A percentile compares a stretch with the other conserved stretches of the same genome.
Evolutionary conservation across 2,329 filamentous ascomycete genomes (phyloP).

Genomic region (Teratosphaeria gauchensis): DNA sequence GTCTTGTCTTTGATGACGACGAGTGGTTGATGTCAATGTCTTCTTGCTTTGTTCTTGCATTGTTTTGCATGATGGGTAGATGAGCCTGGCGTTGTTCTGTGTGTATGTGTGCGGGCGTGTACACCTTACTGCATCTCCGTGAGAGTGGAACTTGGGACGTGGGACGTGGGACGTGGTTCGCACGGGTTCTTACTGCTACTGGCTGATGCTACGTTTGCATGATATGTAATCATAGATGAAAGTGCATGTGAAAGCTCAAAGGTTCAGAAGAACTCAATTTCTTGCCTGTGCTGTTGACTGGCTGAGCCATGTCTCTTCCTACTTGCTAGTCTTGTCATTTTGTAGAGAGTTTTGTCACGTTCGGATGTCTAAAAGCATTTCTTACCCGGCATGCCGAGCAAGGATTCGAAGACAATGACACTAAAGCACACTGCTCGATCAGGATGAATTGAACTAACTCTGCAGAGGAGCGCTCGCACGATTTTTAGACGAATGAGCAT

Average conservation of each 20-base stretch:
- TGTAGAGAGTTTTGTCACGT: too few species aligned
- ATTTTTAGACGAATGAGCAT: too few species aligned
- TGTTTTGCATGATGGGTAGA: neutral
- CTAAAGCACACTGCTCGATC: too few species aligned
- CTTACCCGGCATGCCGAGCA: too few species aligned
- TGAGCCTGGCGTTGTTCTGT: neutral
- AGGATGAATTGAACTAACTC: too few species aligned
- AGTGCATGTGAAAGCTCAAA: neutral
- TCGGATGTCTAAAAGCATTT: too few species aligned
- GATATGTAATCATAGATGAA: neutral
- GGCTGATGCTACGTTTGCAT: neutral
- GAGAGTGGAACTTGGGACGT: neutral
- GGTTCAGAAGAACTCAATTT: neutral
- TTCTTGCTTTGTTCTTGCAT: neutral
- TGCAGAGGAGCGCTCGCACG: too few species aligned
- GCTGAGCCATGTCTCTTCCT: neutral
- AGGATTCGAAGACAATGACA: too few species aligned
- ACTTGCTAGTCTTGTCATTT: too few species aligned
- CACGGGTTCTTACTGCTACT: neutral
- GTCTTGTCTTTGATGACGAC: neutral
- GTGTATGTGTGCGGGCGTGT: neutral
- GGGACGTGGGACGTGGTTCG: too few species aligned
- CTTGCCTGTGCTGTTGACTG: neutral
- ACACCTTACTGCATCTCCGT: neutral
- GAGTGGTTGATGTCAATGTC: neutral